Conservation (phyloP, 257 asterid species). For the Penstemon davidsonii region DNA sequence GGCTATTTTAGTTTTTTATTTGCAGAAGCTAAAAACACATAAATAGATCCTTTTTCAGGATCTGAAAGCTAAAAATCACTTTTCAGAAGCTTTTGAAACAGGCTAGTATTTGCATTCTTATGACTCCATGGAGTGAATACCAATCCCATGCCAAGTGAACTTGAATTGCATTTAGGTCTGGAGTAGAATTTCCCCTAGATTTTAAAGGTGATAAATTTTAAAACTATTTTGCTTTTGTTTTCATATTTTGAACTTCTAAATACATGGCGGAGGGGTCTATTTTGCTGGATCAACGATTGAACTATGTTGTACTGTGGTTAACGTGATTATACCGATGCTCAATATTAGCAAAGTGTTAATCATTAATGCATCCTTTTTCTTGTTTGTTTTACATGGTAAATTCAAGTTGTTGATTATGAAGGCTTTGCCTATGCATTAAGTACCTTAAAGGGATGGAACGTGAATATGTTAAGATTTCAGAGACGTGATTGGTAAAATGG, state of each 20-base stretch:
- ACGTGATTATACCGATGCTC: not conserved
- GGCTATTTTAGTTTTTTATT: too few species aligned
- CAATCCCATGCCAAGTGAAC: too few species aligned
- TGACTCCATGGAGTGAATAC: too few species aligned
- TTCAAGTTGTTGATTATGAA: not conserved
- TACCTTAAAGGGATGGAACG: conserved; percentile 12
- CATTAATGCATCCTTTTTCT: not conserved
- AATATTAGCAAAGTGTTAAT: not conserved
- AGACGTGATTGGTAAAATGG: not conserved
- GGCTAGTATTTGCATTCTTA: too few species aligned
- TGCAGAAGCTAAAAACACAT: too few species aligned
- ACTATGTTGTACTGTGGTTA: not conserved
- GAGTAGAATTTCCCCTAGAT: not conserved
- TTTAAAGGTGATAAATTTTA: not conserved
- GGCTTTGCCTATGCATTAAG: not conserved
- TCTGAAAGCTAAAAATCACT: too few species aligned
- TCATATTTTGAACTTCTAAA: conserved; percentile 1
- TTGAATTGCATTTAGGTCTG: too few species aligned
- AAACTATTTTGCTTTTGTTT: not conserved
- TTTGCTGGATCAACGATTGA: not conserved
- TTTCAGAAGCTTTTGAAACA: too few species aligned
- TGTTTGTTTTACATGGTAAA: not conserved
- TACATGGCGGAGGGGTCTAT: too few species aligned
- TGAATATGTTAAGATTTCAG: conserved; percentile 13
- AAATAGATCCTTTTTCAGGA: too few species aligned